Evolutionary conservation across 1,139 yeast genomes (phyloP), one percentile per base, ranked within the genome.

Genomic region (Yamadazyma triangularis): DNA sequence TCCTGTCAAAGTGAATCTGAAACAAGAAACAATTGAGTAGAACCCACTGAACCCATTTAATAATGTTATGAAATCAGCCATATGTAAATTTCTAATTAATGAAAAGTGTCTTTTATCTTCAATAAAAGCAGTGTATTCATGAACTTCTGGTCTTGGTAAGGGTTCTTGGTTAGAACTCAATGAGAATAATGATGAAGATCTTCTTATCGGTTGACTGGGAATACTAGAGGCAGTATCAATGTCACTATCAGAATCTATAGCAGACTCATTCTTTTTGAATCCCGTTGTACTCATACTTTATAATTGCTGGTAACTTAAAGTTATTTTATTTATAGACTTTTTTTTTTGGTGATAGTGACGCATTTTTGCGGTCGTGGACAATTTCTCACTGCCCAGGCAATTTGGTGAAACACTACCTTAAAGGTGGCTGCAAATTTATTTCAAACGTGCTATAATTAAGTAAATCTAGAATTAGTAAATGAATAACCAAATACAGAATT

Each of bases 1-100:
- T 9, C 75, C 74, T 2, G 93, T 84, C 30, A 79, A 65, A 3
- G 87, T 77, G 57, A 76, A 91, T 49, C 96, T 71, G 42, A 88
- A 63, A 56, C 96, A 85, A 29, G 94, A 82, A 28, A 91, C 70
- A 42, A 91, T 82, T 22, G 96, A 80, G 58, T 87, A 86, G 53
- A 91, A 89, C 1, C 98, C 98, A 24, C 80, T 73, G 50, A 83
- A 83, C 6, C 91, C 96, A 58, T 91, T 91, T 56, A 91, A 69
- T 62, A 88, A 72, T 2, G 98, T 91, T 52, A 91, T 91, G 60
- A 80, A 87, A 56, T 91, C 98, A 3, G 98, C 98, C 79, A 89
- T 70, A 56, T 91, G 97, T 42, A 91, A 73, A 51, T 82, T 82
- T 51, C 94, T 69, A 35, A 83, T 58, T 67, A 83, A 71, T 29